These are phyloP conservation scores for Halenospora varia DNA, from an alignment of 495 filamentous ascomycete genomes.

Conservation along the genomic window DNA sequence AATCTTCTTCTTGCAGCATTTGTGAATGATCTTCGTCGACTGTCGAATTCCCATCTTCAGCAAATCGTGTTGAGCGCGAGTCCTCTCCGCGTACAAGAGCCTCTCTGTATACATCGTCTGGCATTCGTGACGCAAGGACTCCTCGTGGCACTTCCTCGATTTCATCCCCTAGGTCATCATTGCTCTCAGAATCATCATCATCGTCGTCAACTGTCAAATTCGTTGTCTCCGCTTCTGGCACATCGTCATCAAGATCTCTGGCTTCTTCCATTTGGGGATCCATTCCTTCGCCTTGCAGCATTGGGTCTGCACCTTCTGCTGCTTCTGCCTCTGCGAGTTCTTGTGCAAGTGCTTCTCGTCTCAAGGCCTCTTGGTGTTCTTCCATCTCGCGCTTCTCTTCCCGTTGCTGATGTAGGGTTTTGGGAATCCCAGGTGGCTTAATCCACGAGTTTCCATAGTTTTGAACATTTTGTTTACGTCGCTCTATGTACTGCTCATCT, in stretches of 20 bases:
- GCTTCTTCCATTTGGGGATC: conserved; percentile 34
- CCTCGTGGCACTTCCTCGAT: conserved; percentile 25
- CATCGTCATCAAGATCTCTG: conserved; percentile 61
- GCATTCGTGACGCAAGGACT: conserved; percentile 35
- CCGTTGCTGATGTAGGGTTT: conserved; percentile 71
- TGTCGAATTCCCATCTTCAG: conserved; percentile 24
- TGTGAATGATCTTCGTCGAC: conserved; percentile 35
- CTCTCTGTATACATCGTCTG: conserved; percentile 41
- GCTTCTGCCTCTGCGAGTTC: conserved; percentile 54
- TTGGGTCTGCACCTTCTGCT: conserved; percentile 41
- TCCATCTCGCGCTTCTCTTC: conserved; percentile 77
- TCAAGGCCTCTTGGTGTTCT: conserved; percentile 68
- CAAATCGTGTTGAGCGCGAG: conserved; percentile 32
- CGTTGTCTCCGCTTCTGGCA: conserved; percentile 55
- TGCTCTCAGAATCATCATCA: conserved; percentile 40
- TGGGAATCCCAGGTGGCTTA: conserved; percentile 67
- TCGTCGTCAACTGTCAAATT: conserved; percentile 42
- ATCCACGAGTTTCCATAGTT: conserved; percentile 78
- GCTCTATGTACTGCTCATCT: conserved; percentile 64
- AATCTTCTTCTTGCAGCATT: conserved; percentile 51
- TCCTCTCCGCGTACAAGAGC: conserved; percentile 43
- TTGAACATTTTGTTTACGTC: conserved; percentile 66
- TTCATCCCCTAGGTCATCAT: conserved; percentile 38
- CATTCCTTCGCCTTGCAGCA: conserved; percentile 59
- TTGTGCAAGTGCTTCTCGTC: conserved; percentile 63